phyloP scores from a whole-genome alignment of 2,329 filamentous ascomycete species.

The Clonostachys chloroleuca region DNA sequence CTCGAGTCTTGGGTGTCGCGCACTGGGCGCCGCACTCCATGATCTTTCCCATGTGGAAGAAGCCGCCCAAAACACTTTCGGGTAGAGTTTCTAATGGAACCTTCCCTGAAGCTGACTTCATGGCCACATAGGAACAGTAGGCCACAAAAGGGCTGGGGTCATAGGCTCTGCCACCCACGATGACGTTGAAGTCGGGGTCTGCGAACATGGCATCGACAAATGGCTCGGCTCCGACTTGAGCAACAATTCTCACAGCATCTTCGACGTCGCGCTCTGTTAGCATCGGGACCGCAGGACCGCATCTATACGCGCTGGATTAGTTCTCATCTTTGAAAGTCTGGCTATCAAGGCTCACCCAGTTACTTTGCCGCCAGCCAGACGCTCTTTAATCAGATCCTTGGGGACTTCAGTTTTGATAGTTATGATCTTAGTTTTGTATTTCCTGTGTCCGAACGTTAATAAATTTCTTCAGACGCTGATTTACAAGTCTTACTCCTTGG shows the following conservation, averaged over 20 bases:
- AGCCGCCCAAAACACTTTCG: conserved; percentile 16
- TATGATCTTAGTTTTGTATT: conserved; percentile 18
- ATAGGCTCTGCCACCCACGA: conserved; percentile 35
- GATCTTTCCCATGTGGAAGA: conserved; percentile 47
- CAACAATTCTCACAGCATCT: conserved; percentile 24
- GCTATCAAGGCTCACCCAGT: too few relatives aligned
- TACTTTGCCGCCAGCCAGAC: conserved; percentile 12
- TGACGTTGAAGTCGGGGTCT: conserved; percentile 32
- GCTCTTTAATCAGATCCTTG: conserved; percentile 19
- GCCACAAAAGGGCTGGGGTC: conserved; percentile 27
- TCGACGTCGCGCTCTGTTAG: conserved; percentile 29
- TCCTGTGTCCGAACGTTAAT: neutral
- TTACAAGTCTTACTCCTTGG: conserved; percentile 14
- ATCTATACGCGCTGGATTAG: conserved; percentile 16
- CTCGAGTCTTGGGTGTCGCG: conserved; percentile 37
- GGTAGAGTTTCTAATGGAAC: too few relatives aligned
- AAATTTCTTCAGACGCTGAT: too few relatives aligned
- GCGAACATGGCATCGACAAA: conserved; percentile 28
- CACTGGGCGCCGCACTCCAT: conserved; percentile 47
- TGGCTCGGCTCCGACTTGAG: conserved; percentile 37
- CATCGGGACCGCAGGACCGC: conserved; percentile 30
- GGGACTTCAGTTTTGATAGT: conserved; percentile 29
- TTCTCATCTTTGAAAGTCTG: too few relatives aligned
- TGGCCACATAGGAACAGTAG: conserved; percentile 10
- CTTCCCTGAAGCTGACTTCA: neutral